phyloP scores from a whole-genome alignment of 2,329 filamentous ascomycete species.

The Cladosporium austrohemisphaericum region DNA sequence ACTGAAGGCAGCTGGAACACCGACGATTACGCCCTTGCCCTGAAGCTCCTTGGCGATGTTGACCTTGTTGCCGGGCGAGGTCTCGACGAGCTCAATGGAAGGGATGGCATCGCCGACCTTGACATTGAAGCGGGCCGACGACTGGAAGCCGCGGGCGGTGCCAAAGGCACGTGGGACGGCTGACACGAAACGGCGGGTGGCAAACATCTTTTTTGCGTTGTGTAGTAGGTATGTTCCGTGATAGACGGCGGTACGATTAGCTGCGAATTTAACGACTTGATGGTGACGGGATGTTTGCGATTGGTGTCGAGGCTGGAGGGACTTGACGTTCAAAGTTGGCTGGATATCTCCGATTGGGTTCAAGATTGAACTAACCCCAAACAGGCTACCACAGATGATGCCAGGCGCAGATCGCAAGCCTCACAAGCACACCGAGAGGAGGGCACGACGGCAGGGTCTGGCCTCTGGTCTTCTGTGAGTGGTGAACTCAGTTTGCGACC shows the following conservation, averaged over 20 bases:
- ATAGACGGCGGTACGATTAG: neutral
- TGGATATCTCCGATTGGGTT: too few species aligned
- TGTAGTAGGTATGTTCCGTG: neutral
- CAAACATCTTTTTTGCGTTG: constrained; percentile 27
- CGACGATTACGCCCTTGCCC: constrained; percentile 76
- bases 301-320: too few species aligned
- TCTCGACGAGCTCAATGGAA: constrained; percentile 71
- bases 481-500: too few species aligned
- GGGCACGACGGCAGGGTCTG: too few species aligned
- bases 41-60: constrained; percentile 73
- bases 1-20: constrained; percentile 61
- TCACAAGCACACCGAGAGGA: too few species aligned
- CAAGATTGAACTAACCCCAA: too few species aligned
- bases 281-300: constrained; percentile 1
- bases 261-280: too few species aligned
- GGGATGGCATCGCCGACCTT: constrained; percentile 78
- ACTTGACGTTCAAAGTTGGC: too few species aligned
- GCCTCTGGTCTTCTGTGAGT: too few species aligned
- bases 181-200: constrained; percentile 25
- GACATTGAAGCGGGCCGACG: constrained; percentile 60
- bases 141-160: constrained; percentile 55
- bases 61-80: constrained; percentile 87
- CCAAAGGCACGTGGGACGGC: constrained; percentile 12
- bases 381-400: too few species aligned
- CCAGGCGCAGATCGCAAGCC: too few species aligned